Evolutionary conservation across 345 rosid species (phyloP).

Genomic region (Noccaea caerulescens): DNA sequence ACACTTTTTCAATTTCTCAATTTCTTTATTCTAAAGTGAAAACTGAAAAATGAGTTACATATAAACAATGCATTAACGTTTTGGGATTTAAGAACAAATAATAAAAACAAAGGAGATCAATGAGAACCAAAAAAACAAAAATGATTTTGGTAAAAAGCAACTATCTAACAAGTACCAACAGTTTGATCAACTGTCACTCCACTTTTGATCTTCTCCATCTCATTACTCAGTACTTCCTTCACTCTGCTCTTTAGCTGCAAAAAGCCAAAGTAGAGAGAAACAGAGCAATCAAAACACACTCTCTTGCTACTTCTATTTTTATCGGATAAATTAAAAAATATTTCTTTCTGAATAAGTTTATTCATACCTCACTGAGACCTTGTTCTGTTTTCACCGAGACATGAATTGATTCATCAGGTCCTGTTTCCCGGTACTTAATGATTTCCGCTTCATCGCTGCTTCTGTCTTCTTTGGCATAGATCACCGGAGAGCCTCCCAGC

Average conservation of each 20-base stretch:
- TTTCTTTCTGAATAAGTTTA: not conserved
- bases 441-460: conserved; percentile 54
- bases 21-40: too few relatives aligned
- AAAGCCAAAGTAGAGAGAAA: conserved; percentile 21
- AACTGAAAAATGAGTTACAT: not conserved
- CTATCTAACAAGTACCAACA: conserved; percentile 16
- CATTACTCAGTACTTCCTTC: conserved; percentile 55
- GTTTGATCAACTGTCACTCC: conserved; percentile 22
- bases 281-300: conserved; percentile 16
- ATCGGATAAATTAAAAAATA: not conserved
- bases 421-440: conserved; percentile 61
- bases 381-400: conserved; percentile 73
- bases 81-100: not conserved
- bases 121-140: not conserved
- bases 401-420: conserved; percentile 69
- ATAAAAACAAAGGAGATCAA: not conserved
- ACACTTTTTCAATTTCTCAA: too few relatives aligned
- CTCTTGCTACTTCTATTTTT: not conserved
- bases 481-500: conserved; percentile 59
- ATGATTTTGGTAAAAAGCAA: not conserved
- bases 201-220: conserved; percentile 61
- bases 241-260: conserved; percentile 68
- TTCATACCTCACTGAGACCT: conserved; percentile 69
- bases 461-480: conserved; percentile 61
- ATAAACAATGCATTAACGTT: not conserved